Evolutionary conservation across 768 basidiomycete species (phyloP).

Genomic region (Leccinum disarticulatum): DNA sequence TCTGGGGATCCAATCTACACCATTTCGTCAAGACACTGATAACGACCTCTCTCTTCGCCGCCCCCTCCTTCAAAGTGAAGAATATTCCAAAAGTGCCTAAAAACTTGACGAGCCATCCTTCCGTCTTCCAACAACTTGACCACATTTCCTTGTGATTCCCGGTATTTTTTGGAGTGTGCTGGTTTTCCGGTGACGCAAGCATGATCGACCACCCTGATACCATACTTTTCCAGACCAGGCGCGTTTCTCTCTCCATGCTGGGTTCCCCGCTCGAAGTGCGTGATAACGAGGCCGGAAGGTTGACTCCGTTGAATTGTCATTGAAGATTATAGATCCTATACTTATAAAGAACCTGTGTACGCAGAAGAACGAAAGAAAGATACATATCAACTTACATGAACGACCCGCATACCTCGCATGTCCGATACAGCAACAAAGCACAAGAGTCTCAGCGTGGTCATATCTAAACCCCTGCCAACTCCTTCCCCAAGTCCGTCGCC

Average conservation of each 20-base stretch:
- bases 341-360: too few species aligned
- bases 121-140: not conserved
- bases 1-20: conserved; percentile 21
- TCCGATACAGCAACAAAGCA: too few species aligned
- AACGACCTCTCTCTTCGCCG: conserved; percentile 22
- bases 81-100: conserved; percentile 26
- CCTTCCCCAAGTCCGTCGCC: conserved; percentile 11
- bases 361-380: too few species aligned
- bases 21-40: conserved; percentile 29
- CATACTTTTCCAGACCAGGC: conserved; percentile 21
- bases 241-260: conserved; percentile 32
- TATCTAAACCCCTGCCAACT: too few species aligned
- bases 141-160: too few species aligned
- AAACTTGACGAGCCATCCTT: conserved; percentile 24
- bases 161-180: conserved; percentile 15
- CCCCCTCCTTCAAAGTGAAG: conserved; percentile 18
- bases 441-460: too few species aligned
- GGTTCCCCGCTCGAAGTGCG: conserved; percentile 39
- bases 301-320: too few species aligned
- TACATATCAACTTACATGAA: too few species aligned
- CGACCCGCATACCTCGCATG: too few species aligned
- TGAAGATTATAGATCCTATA: not conserved
- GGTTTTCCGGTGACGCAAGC: conserved; percentile 36
- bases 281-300: conserved; percentile 32
- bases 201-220: conserved; percentile 29